These are phyloP conservation scores for Trichoderma lentiforme DNA, from an alignment of 2,329 filamentous ascomycete genomes.

Conservation along the genomic window DNA sequence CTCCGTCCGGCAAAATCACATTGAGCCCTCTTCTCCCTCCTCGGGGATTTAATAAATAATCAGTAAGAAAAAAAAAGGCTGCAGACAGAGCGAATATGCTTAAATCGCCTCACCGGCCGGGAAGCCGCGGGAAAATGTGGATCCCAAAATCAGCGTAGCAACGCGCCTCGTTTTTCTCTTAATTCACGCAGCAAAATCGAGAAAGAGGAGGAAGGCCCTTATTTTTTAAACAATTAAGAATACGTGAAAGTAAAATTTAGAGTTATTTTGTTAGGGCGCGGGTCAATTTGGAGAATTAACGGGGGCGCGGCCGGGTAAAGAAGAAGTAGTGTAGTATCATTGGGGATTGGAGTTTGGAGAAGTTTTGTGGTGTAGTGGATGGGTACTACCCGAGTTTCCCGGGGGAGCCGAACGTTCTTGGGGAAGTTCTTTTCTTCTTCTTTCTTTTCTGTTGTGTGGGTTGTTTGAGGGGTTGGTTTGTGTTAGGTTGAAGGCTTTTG, in stretches of 20 bases:
- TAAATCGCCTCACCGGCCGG: neutral
- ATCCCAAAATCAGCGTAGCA: neutral
- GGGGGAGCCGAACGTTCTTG: neutral
- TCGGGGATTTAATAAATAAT: neutral
- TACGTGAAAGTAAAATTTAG: constrained; percentile 1
- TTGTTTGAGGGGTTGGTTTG: too few relatives aligned
- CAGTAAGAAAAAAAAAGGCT: neutral
- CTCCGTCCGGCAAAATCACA: neutral
- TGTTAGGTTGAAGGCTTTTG: neutral
- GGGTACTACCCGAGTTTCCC: neutral
- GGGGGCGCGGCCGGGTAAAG: neutral
- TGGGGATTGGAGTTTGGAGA: too few relatives aligned
- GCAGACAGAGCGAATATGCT: neutral
- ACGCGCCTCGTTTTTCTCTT: neutral
- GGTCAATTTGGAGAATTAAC: neutral
- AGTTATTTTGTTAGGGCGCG: constrained; percentile 1
- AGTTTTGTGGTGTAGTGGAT: neutral
- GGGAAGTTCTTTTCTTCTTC: neutral
- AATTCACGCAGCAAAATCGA: neutral
- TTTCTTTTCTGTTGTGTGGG: neutral
- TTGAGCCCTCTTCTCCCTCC: neutral
- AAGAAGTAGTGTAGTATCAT: neutral
- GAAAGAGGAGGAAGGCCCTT: neutral
- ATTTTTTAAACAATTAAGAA: neutral
- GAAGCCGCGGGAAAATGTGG: constrained; percentile 7